Evolutionary conservation across 371 early-diverging fungal genomes (phyloP).

Genomic region (Choanephora cucurbitarum): DNA sequence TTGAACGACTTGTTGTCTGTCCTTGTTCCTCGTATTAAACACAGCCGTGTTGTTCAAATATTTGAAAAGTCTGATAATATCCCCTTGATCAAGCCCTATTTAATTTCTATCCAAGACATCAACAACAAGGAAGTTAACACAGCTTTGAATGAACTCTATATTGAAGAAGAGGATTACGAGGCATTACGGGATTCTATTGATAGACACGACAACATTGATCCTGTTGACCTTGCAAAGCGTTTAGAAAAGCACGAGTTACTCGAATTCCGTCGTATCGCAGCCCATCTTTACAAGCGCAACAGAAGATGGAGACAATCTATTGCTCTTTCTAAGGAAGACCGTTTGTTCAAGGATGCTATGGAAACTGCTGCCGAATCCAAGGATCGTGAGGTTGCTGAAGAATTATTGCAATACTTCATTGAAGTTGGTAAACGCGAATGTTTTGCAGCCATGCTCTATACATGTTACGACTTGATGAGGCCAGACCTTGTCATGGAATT

Average conservation of each 20-base stretch:
- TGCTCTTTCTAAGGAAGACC: conserved; percentile 92
- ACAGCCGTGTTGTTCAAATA: conserved; percentile 92
- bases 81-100: conserved; percentile 93
- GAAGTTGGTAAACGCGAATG: conserved; percentile 87
- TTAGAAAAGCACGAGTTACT: conserved; percentile 94
- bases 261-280: conserved; percentile 96
- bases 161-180: conserved; percentile 96
- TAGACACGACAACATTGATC: conserved; percentile 90
- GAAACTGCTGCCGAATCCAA: conserved; percentile 92
- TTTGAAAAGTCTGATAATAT: conserved; percentile 96
- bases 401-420: conserved; percentile 92
- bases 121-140: conserved; percentile 93
- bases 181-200: conserved; percentile 91
- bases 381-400: conserved; percentile 87
- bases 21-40: conserved; percentile 90
- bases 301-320: conserved; percentile 95
- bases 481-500: conserved; percentile 95
- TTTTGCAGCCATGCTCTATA: conserved; percentile 90
- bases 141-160: conserved; percentile 92
- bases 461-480: conserved; percentile 91
- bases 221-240: conserved; percentile 84
- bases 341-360: conserved; percentile 96
- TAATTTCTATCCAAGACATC: conserved; percentile 86
- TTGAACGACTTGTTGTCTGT: conserved; percentile 89
- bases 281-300: conserved; percentile 92